Evolutionary conservation across 805 yeast genomes (phyloP).

Genomic region (Pichia rugopelliculosa): DNA sequence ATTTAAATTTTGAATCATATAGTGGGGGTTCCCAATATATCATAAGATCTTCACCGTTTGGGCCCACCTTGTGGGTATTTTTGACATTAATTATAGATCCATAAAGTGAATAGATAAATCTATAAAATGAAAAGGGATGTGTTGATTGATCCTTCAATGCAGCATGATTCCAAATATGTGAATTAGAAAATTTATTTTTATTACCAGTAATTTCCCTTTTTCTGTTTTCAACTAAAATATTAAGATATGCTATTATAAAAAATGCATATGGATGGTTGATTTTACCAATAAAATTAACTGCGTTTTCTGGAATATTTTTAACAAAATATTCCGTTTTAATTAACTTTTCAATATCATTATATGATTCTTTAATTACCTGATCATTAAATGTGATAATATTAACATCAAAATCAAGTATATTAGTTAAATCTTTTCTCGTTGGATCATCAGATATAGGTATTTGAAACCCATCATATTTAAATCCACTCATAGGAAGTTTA

Average conservation of each 20-base stretch:
- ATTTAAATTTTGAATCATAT: neutral
- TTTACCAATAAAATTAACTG: neutral
- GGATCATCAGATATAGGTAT: neutral
- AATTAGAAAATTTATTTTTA: neutral
- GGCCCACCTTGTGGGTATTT: neutral
- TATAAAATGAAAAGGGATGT: neutral
- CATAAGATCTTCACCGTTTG: neutral
- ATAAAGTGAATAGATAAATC: neutral
- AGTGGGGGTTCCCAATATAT: neutral
- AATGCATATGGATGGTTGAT: neutral
- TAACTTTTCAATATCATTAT: neutral
- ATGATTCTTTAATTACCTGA: neutral
- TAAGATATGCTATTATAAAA: neutral
- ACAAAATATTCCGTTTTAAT: neutral
- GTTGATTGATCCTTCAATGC: neutral
- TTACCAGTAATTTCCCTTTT: neutral
- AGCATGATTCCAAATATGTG: neutral
- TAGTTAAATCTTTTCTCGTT: neutral
- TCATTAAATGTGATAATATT: neutral
- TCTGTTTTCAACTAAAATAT: neutral
- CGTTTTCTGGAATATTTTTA: neutral
- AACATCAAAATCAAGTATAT: neutral
- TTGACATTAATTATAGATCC: neutral
- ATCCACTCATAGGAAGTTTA: neutral
- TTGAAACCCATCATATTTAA: neutral